phyloP scores from a whole-genome alignment of 352 stramenopile species.

The Phytophthora nicotianae region DNA sequence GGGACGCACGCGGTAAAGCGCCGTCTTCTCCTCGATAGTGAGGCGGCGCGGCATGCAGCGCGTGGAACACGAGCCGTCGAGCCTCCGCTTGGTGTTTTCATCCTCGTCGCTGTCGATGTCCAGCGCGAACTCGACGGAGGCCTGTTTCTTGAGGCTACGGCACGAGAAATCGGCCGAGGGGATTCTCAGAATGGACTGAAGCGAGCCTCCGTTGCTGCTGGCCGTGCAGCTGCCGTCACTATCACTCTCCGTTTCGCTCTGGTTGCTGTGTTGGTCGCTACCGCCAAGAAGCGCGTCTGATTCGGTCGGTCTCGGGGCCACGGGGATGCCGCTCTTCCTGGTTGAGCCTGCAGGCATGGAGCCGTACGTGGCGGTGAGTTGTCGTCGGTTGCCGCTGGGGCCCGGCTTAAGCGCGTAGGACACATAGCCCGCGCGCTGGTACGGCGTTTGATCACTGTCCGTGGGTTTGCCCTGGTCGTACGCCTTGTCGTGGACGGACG shows the following conservation, averaged over 20 bases:
- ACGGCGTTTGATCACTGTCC: conserved; percentile 4
- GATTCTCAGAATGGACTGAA: conserved; percentile 79
- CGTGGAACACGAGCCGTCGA: conserved; percentile 37
- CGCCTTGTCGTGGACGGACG: conserved; percentile 5
- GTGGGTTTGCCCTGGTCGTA: conserved; percentile 3
- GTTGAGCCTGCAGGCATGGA: conserved; percentile 35
- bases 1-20: conserved; percentile 68
- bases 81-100: conserved; percentile 33
- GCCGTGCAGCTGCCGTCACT: conserved; percentile 65
- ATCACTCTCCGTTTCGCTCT: conserved; percentile 84
- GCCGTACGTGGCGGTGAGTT: conserved; percentile 42
- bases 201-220: conserved; percentile 34
- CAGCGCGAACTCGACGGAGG: conserved; percentile 71
- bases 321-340: conserved; percentile 11
- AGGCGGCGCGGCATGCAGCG: conserved; percentile 71
- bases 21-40: conserved; percentile 79
- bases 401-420: conserved; percentile 37
- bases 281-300: conserved; percentile 26
- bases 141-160: conserved; percentile 61
- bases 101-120: conserved; percentile 58
- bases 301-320: conserved; percentile 17
- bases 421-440: conserved; percentile 41
- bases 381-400: conserved; percentile 8
- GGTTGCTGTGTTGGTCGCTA: conserved; percentile 37
- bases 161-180: conserved; percentile 41